Percentiles rank a stretch among this genome's conserved stretches.
Conservation (phyloP, 2,329 filamentous ascomycete species). For the Raffaelea albimanens region DNA sequence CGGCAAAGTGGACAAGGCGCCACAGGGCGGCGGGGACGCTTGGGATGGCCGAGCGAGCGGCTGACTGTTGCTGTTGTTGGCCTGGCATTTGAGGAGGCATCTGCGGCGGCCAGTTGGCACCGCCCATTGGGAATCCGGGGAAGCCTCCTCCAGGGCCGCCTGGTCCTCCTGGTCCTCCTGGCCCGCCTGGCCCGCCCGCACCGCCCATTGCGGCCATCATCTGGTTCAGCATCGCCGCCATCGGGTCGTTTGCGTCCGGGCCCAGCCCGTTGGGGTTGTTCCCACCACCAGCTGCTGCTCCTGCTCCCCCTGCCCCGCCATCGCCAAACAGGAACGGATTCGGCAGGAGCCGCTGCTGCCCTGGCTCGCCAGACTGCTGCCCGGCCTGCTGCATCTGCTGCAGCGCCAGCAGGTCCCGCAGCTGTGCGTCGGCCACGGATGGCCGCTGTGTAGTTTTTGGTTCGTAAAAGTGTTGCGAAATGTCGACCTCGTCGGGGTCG, state of each 20-base stretch:
- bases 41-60: conserved; percentile 10
- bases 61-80: not conserved
- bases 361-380: no score
- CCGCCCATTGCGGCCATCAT: conserved; percentile 50
- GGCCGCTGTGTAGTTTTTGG: conserved; percentile 33
- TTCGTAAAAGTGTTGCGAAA: conserved; percentile 63
- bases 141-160: conserved; percentile 17
- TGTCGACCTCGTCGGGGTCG: conserved; percentile 70
- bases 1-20: conserved; percentile 64
- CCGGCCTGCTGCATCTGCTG: conserved; percentile 16
- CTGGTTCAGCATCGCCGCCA: conserved; percentile 68
- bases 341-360: not conserved
- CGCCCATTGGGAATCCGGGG: conserved; percentile 23
- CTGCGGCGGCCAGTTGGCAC: conserved; percentile 19
- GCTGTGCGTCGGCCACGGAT: conserved; percentile 44
- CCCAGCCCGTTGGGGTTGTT: not conserved
- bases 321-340: conserved; percentile 7
- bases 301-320: no score
- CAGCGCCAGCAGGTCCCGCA: conserved; percentile 52
- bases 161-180: conserved; percentile 14
- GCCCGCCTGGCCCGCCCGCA: conserved; percentile 22
- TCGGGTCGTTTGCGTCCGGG: conserved; percentile 44
- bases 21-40: conserved; percentile 40
- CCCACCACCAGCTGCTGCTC: not conserved
- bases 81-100: conserved; percentile 21